phyloP scores from a whole-genome alignment of 345 rosid genomes.

The Citrus reticulata region DNA sequence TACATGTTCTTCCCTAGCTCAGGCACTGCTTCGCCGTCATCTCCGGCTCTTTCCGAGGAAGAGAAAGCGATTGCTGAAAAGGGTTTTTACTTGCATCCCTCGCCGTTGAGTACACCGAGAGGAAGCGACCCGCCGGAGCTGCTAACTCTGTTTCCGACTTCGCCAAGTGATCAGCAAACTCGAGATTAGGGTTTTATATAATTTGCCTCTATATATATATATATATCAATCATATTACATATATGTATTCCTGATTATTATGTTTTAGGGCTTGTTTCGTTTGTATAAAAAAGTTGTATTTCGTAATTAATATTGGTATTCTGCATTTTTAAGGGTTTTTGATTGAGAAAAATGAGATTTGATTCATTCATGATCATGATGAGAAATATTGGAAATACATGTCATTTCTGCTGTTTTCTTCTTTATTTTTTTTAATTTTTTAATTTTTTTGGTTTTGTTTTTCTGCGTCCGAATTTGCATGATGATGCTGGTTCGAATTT shows the following conservation, averaged over 20 bases:
- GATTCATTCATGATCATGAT: background rate
- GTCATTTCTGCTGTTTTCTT: too few relatives aligned
- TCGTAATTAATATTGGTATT: background rate
- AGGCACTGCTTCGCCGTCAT: constrained; percentile 28
- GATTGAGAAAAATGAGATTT: background rate
- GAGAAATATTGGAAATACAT: background rate
- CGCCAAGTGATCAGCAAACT: constrained; percentile 10
- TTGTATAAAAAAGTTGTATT: background rate
- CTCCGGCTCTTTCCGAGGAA: constrained; percentile 31
- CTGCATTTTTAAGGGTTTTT: background rate
- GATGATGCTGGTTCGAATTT: background rate
- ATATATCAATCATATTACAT: background rate
- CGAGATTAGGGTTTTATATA: constrained; percentile 14
- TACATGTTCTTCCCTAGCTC: constrained; percentile 26
- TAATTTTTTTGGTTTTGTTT: too few relatives aligned
- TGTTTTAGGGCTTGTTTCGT: background rate
- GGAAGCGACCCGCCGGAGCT: constrained; percentile 29
- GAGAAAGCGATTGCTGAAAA: constrained; percentile 31
- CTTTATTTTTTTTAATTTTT: too few relatives aligned
- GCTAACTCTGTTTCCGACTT: constrained; percentile 29
- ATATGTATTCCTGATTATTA: background rate
- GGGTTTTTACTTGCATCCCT: constrained; percentile 35
- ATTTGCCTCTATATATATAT: background rate
- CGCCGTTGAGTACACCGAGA: constrained; percentile 25
- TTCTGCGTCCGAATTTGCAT: background rate